A percentile compares a stretch with the other conserved stretches of the same genome.
Conservation (phyloP, 2,329 filamentous ascomycete species). For the Ophiocordyceps robertsii region DNA sequence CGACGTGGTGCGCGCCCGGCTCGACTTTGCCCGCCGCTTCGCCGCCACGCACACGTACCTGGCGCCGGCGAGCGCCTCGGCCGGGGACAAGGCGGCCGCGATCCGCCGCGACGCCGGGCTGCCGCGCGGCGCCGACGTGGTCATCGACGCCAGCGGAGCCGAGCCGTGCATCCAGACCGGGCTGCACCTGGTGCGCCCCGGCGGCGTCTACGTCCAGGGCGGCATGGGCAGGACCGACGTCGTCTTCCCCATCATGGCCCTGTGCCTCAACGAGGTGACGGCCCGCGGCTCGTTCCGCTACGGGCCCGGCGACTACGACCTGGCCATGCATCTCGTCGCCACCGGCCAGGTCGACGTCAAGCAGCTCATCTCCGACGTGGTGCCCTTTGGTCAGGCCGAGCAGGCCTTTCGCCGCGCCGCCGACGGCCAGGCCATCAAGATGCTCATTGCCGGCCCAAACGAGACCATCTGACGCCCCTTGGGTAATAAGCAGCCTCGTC, state of each 20-base stretch:
- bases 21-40: conserved; percentile 66
- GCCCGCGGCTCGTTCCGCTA: conserved; percentile 85
- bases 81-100: conserved; percentile 61
- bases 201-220: conserved; percentile 70
- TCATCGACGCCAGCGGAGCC: conserved; percentile 70
- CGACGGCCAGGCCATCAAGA: conserved; percentile 64
- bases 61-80: conserved; percentile 39
- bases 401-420: conserved; percentile 79
- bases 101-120: conserved; percentile 52
- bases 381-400: conserved; percentile 72
- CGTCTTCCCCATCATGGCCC: conserved; percentile 79
- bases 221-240: conserved; percentile 87
- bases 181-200: conserved; percentile 55
- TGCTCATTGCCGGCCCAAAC: conserved; percentile 53
- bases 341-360: conserved; percentile 67
- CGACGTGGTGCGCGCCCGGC: conserved; percentile 68
- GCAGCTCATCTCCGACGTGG: conserved; percentile 63
- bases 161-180: conserved; percentile 66
- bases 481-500: too few relatives aligned
- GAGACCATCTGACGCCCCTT: not conserved
- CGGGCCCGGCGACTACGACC: conserved; percentile 72
- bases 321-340: conserved; percentile 65
- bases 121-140: conserved; percentile 56
- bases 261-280: conserved; percentile 82
- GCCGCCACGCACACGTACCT: conserved; percentile 59